phyloP scores from a whole-genome alignment of 306 rosid genomes.

The Arachis stenosperma region DNA sequence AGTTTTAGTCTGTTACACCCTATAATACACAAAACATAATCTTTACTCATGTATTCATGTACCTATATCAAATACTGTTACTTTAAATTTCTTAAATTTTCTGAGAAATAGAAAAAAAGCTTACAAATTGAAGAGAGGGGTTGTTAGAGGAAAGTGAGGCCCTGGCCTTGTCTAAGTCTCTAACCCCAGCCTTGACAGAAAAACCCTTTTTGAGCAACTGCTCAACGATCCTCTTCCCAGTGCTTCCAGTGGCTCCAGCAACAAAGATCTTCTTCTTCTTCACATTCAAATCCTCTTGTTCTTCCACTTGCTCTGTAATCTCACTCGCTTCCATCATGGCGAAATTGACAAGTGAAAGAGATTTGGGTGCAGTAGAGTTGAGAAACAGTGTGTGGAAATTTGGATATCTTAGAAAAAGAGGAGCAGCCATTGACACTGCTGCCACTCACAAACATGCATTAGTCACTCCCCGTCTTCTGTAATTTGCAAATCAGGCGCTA shows the following conservation, averaged over 20 bases:
- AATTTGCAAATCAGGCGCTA: constrained; percentile 38
- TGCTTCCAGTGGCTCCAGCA: constrained; percentile 93
- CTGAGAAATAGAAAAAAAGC: constrained; percentile 29
- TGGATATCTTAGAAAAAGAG: constrained; percentile 40
- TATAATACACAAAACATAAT: too few relatives aligned
- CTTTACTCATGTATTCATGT: too few relatives aligned
- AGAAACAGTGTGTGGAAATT: constrained; percentile 33
- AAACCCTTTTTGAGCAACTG: constrained; percentile 88
- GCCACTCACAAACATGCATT: not conserved
- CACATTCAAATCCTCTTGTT: constrained; percentile 39
- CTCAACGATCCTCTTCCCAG: constrained; percentile 86
- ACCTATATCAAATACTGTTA: too few relatives aligned
- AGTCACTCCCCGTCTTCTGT: constrained; percentile 1
- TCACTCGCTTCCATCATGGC: constrained; percentile 76
- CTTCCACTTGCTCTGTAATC: constrained; percentile 56
- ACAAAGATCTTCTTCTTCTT: constrained; percentile 75
- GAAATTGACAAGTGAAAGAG: constrained; percentile 49
- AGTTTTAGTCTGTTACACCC: too few relatives aligned
- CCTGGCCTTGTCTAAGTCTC: constrained; percentile 81
- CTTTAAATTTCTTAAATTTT: too few relatives aligned
- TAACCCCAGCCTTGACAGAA: constrained; percentile 86
- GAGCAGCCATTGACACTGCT: constrained; percentile 60
- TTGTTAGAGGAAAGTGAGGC: constrained; percentile 54
- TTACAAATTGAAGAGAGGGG: constrained; percentile 81
- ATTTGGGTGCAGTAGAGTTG: constrained; percentile 30